phyloP scores from a whole-genome alignment of 352 stramenopile genomes.

The Pythium dissimile region DNA sequence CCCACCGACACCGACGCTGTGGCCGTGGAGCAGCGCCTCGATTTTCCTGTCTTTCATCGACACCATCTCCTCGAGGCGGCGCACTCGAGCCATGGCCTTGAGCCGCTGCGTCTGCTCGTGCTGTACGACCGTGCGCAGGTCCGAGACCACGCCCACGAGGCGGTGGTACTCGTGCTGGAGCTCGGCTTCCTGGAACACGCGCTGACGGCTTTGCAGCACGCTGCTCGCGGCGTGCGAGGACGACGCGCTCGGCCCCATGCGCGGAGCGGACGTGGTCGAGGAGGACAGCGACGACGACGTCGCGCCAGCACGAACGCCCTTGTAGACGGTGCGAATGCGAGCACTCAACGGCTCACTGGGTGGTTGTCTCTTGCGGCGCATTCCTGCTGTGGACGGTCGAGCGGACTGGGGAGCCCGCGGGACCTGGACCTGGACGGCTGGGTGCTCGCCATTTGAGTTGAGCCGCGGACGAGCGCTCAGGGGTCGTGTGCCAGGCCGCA shows the following conservation, averaged over 20 bases:
- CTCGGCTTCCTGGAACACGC: constrained; percentile 50
- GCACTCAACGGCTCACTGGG: constrained; percentile 24
- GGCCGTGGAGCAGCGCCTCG: constrained; percentile 45
- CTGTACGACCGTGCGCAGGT: constrained; percentile 43
- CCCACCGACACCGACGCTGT: constrained; percentile 19
- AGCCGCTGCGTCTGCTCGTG: constrained; percentile 47
- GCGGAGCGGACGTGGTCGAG: constrained; percentile 20
- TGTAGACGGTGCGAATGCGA: constrained; percentile 49
- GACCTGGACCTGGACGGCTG: background rate
- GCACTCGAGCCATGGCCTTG: constrained; percentile 44
- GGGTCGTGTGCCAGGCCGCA: constrained; percentile 23
- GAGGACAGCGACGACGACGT: no score
- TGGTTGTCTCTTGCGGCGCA: constrained; percentile 36
- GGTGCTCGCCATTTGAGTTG: background rate
- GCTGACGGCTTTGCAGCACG: constrained; percentile 33
- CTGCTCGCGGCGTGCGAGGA: constrained; percentile 22
- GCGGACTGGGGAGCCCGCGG: constrained; percentile 13
- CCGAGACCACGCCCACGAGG: constrained; percentile 45
- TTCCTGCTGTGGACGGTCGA: constrained; percentile 2
- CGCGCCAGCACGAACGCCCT: constrained; percentile 20
- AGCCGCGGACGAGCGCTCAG: constrained; percentile 40
- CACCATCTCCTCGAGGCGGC: constrained; percentile 60
- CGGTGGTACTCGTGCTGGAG: constrained; percentile 62
- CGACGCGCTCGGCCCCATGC: background rate
- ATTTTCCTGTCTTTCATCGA: constrained; percentile 71